Evolutionary conservation across 768 basidiomycete genomes (phyloP).

Genomic region (Trametes punicea): DNA sequence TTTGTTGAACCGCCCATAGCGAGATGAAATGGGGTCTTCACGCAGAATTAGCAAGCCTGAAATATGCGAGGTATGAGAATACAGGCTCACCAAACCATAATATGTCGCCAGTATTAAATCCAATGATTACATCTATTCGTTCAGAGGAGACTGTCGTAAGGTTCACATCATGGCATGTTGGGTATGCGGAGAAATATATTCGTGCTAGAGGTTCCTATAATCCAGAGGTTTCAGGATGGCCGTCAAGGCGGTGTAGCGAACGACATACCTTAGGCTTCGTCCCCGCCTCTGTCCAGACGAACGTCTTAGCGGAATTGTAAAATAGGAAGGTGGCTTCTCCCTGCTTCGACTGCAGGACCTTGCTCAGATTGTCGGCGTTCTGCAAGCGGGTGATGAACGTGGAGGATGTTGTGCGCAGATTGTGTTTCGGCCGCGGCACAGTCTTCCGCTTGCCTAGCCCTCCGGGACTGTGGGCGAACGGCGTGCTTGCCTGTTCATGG

Average conservation of each 20-base stretch:
- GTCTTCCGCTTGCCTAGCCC: slow-evolving; percentile 59
- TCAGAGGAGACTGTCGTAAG: slow-evolving; percentile 70
- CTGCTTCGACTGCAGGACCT: slow-evolving; percentile 68
- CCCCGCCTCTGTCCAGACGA: slow-evolving; percentile 86
- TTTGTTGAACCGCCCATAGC: slow-evolving; percentile 87
- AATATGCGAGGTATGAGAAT: slow-evolving; percentile 2
- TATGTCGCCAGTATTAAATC: slow-evolving; percentile 92
- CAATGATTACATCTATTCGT: slow-evolving; percentile 84
- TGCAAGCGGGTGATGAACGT: slow-evolving; percentile 90
- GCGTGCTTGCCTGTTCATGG: slow-evolving; percentile 45
- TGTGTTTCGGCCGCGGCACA: slow-evolving; percentile 78
- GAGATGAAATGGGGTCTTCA: slow-evolving; percentile 73
- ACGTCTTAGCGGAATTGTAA: slow-evolving; percentile 82
- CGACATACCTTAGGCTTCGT: slow-evolving; percentile 71
- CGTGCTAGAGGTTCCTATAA: slow-evolving; percentile 79
- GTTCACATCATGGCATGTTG: slow-evolving; percentile 92
- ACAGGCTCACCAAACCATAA: slow-evolving; percentile 84
- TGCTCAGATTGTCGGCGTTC: slow-evolving; percentile 70
- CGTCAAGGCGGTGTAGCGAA: neutral
- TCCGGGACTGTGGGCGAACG: slow-evolving; percentile 56
- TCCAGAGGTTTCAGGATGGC: slow-evolving; percentile 10
- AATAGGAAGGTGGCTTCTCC: slow-evolving; percentile 87
- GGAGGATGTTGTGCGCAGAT: slow-evolving; percentile 85
- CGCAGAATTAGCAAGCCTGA: neutral
- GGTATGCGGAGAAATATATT: slow-evolving; percentile 81